phyloP scores from a whole-genome alignment of 2,329 filamentous ascomycete genomes.

The Kalmusia sp. region DNA sequence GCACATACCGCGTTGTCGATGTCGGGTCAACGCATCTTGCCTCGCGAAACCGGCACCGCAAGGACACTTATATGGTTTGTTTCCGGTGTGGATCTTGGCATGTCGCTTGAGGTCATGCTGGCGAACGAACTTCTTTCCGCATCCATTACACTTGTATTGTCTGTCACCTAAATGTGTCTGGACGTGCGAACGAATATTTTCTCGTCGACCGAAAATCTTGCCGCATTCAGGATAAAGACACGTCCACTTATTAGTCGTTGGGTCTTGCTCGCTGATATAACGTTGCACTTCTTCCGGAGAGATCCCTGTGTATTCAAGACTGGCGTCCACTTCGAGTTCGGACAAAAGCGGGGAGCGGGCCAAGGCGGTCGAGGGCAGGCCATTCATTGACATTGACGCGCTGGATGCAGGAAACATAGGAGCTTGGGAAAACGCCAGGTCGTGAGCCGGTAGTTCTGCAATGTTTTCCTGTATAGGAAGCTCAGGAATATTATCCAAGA shows the following conservation, averaged over 20 bases:
- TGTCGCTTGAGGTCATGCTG: slow-evolving; percentile 98
- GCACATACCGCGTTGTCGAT: slow-evolving; percentile 95
- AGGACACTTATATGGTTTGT: slow-evolving; percentile 93
- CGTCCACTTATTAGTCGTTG: slow-evolving; percentile 53
- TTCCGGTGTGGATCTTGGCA: slow-evolving; percentile 94
- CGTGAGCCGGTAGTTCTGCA: slow-evolving; percentile 37
- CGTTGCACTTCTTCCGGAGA: slow-evolving; percentile 74
- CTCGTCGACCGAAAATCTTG: slow-evolving; percentile 93
- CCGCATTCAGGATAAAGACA: slow-evolving; percentile 72
- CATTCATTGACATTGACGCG: slow-evolving; percentile 28
- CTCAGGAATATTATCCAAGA: slow-evolving; percentile 44
- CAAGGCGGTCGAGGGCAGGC: slow-evolving; percentile 14
- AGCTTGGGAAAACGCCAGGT: slow-evolving; percentile 40
- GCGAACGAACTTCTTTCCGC: slow-evolving; percentile 93
- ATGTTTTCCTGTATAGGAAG: slow-evolving; percentile 36
- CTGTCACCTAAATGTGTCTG: slow-evolving; percentile 97
- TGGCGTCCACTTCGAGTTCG: slow-evolving; percentile 65
- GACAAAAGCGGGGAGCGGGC: slow-evolving; percentile 29
- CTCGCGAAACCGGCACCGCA: slow-evolving; percentile 95
- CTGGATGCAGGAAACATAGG: slow-evolving; percentile 33
- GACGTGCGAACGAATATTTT: slow-evolving; percentile 98
- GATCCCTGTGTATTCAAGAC: slow-evolving; percentile 79
- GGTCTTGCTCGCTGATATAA: slow-evolving; percentile 57
- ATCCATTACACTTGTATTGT: slow-evolving; percentile 92
- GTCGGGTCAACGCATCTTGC: slow-evolving; percentile 92